phyloP scores from a whole-genome alignment of 2,329 filamentous ascomycete species.

The Teratosphaeria destructans region DNA sequence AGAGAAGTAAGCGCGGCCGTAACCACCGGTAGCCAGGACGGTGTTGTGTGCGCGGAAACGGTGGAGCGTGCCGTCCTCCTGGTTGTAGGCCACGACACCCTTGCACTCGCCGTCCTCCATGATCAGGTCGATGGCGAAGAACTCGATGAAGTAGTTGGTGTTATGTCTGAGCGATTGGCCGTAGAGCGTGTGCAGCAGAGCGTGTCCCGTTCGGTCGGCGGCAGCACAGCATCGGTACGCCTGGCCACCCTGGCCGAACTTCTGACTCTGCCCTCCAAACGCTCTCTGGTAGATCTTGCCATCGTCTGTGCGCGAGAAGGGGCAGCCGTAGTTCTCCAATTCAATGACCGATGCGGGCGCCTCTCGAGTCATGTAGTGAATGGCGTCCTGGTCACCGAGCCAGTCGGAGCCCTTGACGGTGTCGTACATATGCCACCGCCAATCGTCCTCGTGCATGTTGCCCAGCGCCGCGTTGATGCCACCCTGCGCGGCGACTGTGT shows the following conservation, averaged over 20 bases:
- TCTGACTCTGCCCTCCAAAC: slow-evolving; percentile 93
- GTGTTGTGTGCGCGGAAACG: slow-evolving; percentile 96
- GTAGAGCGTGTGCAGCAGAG: slow-evolving; percentile 95
- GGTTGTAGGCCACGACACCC: slow-evolving; percentile 94
- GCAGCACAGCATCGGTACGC: slow-evolving; percentile 96
- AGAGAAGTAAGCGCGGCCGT: slow-evolving; percentile 95
- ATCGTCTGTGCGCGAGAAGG: slow-evolving; percentile 91
- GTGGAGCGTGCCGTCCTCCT: slow-evolving; percentile 96
- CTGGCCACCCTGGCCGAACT: slow-evolving; percentile 93
- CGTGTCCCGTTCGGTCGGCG: slow-evolving; percentile 92
- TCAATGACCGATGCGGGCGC: slow-evolving; percentile 85
- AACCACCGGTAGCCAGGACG: slow-evolving; percentile 91
- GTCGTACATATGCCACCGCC: slow-evolving; percentile 99
- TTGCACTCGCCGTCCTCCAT: slow-evolving; percentile 97
- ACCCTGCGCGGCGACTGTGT: slow-evolving; percentile 67
- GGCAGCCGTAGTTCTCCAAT: slow-evolving; percentile 94
- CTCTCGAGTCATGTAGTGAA: slow-evolving; percentile 97
- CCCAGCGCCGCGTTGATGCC: slow-evolving; percentile 82
- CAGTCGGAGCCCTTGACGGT: slow-evolving; percentile 97
- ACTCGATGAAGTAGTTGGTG: slow-evolving; percentile 99
- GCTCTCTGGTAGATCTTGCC: slow-evolving; percentile 98
- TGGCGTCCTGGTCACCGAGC: slow-evolving; percentile 94
- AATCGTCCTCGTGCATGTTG: slow-evolving; percentile 98
- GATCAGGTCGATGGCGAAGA: slow-evolving; percentile 91
- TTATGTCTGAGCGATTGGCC: slow-evolving; percentile 94